phyloP scores from a whole-genome alignment of 768 basidiomycete species.

The Astraeus odoratus region DNA sequence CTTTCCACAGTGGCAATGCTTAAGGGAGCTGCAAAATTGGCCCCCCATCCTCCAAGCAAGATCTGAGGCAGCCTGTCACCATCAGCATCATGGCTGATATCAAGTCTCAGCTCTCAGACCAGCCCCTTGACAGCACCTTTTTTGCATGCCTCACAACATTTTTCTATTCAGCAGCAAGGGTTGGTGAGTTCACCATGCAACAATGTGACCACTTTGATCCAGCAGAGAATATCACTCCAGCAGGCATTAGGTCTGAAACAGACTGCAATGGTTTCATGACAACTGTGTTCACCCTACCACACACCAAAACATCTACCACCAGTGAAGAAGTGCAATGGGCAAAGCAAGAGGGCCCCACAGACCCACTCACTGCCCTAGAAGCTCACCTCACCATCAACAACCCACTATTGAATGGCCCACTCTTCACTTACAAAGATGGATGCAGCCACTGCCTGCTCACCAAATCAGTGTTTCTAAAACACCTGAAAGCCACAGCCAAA shows the following conservation, averaged over 20 bases:
- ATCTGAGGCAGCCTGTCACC: constrained; percentile 1
- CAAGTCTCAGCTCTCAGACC: background rate
- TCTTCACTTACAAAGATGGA: too few species aligned
- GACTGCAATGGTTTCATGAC: constrained; percentile 21
- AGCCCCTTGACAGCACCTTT: constrained; percentile 29
- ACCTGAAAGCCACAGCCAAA: too few species aligned
- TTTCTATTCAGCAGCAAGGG: constrained; percentile 29
- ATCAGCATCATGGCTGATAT: constrained; percentile 5
- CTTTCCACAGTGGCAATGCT: too few species aligned
- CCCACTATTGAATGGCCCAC: too few species aligned
- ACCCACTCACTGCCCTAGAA: constrained; percentile 18
- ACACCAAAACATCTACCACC: constrained; percentile 5
- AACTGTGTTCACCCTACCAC: constrained; percentile 8
- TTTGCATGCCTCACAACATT: constrained; percentile 32
- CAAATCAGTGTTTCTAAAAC: too few species aligned
- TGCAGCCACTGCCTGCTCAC: too few species aligned
- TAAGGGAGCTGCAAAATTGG: constrained; percentile 4
- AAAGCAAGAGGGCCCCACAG: constrained; percentile 17
- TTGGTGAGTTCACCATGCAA: constrained; percentile 34
- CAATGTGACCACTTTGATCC: constrained; percentile 26
- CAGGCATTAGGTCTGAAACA: constrained; percentile 8
- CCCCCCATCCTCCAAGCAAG: constrained; percentile 12
- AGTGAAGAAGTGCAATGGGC: constrained; percentile 33
- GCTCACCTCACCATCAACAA: constrained; percentile 28
- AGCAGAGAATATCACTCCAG: constrained; percentile 20